phyloP scores from a whole-genome alignment of 75 land plant species.

The Ceratopteris richardii region DNA sequence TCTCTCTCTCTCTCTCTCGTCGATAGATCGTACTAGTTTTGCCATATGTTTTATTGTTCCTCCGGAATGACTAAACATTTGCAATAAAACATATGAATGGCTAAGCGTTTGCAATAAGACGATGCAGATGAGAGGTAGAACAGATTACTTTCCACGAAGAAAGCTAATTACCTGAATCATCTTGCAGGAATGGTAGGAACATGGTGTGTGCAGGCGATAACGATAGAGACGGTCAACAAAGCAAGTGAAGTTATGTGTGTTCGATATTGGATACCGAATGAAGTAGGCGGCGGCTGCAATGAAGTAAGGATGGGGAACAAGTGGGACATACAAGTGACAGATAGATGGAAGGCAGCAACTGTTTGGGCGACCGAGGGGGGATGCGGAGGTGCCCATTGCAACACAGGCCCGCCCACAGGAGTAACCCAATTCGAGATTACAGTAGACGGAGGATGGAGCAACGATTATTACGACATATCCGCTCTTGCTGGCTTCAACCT shows the following conservation, averaged over 20 bases:
- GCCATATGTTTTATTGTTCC: too few relatives aligned
- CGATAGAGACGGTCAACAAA: not conserved
- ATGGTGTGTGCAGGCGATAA: not conserved
- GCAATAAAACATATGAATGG: not conserved
- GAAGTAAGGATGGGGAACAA: not conserved
- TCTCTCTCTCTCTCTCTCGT: too few relatives aligned
- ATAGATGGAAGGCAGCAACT: constrained; percentile 1
- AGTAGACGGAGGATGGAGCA: not conserved
- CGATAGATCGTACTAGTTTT: too few relatives aligned
- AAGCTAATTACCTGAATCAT: too few relatives aligned
- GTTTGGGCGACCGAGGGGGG: constrained; percentile 1
- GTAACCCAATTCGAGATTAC: constrained; percentile 9
- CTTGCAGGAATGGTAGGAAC: too few relatives aligned
- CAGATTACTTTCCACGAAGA: too few relatives aligned
- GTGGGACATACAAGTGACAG: constrained; percentile 1
- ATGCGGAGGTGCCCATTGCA: not conserved
- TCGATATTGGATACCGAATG: constrained; percentile 2
- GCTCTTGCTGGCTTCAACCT: constrained; percentile 19
- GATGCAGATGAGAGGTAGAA: not conserved
- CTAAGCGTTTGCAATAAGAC: not conserved
- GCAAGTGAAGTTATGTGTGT: not conserved
- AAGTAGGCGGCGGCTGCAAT: not conserved
- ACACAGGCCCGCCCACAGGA: constrained; percentile 3
- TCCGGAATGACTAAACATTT: too few relatives aligned
- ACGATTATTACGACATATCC: constrained; percentile 16